These are phyloP conservation scores for Pythium aristosporum DNA, from an alignment of 352 stramenopile genomes.

Conservation along the genomic window DNA sequence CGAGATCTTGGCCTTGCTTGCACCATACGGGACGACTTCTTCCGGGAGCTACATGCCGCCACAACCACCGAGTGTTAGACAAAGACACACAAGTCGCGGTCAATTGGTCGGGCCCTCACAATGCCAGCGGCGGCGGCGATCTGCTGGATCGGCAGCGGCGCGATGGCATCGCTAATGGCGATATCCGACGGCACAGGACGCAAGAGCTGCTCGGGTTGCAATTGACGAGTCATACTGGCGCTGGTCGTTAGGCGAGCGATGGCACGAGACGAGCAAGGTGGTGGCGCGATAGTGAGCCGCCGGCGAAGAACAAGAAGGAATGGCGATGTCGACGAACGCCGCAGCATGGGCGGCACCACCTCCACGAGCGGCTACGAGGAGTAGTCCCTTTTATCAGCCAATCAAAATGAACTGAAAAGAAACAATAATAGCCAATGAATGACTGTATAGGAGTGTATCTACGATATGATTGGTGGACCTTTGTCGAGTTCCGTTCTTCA, in stretches of 20 bases:
- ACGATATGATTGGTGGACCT: slow-evolving; percentile 15
- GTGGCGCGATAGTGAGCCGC: neutral
- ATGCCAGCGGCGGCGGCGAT: slow-evolving; percentile 67
- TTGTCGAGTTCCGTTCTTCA: slow-evolving; percentile 23
- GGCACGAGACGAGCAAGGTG: neutral
- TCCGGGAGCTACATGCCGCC: slow-evolving; percentile 48
- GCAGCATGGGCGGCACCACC: slow-evolving; percentile 11
- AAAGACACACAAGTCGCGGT: neutral
- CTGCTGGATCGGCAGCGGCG: slow-evolving; percentile 62
- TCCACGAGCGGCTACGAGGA: slow-evolving; percentile 6
- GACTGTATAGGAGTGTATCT: neutral
- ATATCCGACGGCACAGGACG: slow-evolving; percentile 80
- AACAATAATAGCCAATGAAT: slow-evolving; percentile 10
- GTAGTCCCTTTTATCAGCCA: slow-evolving; percentile 5
- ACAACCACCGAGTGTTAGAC: slow-evolving; percentile 12
- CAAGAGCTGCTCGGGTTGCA: slow-evolving; percentile 60
- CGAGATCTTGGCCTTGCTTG: slow-evolving; percentile 92
- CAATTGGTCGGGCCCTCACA: slow-evolving; percentile 30
- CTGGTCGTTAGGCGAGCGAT: neutral
- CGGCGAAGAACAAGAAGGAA: slow-evolving; percentile 2
- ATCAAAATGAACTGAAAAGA: neutral
- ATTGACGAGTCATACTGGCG: slow-evolving; percentile 42
- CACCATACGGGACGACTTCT: slow-evolving; percentile 90
- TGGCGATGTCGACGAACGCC: slow-evolving; percentile 25
- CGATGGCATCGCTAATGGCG: slow-evolving; percentile 74